Evolutionary conservation across 768 basidiomycete species (phyloP), one percentile per base, ranked within the genome.

Genomic region (Mycena capillaripes): DNA sequence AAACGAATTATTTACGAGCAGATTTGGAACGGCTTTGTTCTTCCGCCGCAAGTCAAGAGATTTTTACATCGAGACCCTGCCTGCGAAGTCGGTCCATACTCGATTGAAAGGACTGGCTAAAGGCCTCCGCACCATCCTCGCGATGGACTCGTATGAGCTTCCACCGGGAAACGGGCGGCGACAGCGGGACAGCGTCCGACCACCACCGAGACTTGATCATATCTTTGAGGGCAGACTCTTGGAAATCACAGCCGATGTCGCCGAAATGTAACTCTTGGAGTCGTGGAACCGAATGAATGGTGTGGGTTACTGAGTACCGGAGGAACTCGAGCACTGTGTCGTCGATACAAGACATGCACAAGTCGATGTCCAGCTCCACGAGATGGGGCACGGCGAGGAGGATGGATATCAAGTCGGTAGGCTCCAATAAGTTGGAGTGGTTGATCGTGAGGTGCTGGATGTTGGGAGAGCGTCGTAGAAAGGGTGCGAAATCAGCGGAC

Each of bases 191-290:
- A 1, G 17, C 32, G 14, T 72, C 55, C 25, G 71, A 19, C 71
- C 71, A 72, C 71, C 71, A 72, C 19, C 71, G 66, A 6, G 71
- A 68, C 23, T 7, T 19, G 17, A 72, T 69, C 66, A 58, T 58
- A 1, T 19, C 40, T 29, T 42, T 16, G 17, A 72, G 30, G 30
- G n/a, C 1, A 10, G 17, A 19, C 38, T 68, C 66, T 5, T 25
- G 11, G 9, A 67, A 62, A 3, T 29, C 10, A 12, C 17, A 2
- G 1, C 23, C 42, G 10, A 32, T 14, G 9, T n/a, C 1, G 0
- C 42, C 21, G 29, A 72, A 10, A 1, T 6, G 4, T 14, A 64
- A 21, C 3, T 44, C 7, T 17, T 23, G 21, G 8, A 72, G 61
- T 5, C 21, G n/a, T 4, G 66, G 66, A n/a, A 32, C 23, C 23